A percentile compares a stretch with the other conserved stretches of the same genome.
phyloP scores from a whole-genome alignment of 2,329 filamentous ascomycete species.

The Pseudocercospora vitis region DNA sequence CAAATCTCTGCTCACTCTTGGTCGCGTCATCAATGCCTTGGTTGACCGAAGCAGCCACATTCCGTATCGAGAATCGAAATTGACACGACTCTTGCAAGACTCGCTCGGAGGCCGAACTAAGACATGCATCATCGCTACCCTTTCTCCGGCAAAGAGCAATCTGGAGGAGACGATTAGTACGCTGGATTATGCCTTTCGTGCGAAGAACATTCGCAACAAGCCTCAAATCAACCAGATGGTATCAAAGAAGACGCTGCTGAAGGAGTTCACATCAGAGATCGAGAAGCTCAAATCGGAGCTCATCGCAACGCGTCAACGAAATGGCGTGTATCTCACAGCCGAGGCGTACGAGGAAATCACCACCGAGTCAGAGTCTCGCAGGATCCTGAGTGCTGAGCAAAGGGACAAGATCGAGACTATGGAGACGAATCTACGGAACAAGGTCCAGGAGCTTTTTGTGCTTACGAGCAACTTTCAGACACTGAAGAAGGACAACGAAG shows the following conservation, averaged over 20 bases:
- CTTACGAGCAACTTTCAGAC: conserved; percentile 84
- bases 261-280: conserved; percentile 88
- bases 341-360: conserved; percentile 89
- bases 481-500: conserved; percentile 86
- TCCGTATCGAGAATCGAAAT: conserved; percentile 89
- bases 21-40: conserved; percentile 94
- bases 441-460: conserved; percentile 86
- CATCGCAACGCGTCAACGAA: conserved; percentile 86
- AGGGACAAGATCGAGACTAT: conserved; percentile 87
- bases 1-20: conserved; percentile 91
- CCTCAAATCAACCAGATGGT: conserved; percentile 91
- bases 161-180: conserved; percentile 98
- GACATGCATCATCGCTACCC: conserved; percentile 96
- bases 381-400: conserved; percentile 90
- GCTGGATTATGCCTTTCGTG: conserved; percentile 93
- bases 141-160: conserved; percentile 92
- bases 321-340: conserved; percentile 89
- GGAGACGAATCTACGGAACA: conserved; percentile 86
- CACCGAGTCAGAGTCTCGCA: conserved; percentile 84
- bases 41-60: conserved; percentile 90
- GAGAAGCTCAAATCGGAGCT: conserved; percentile 93
- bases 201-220: conserved; percentile 98
- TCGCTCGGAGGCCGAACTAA: conserved; percentile 94
- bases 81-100: conserved; percentile 92
- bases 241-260: conserved; percentile 87